Conservation (phyloP, 371 early-diverging fungal species). For the Apophysomyces sp. region DNA sequence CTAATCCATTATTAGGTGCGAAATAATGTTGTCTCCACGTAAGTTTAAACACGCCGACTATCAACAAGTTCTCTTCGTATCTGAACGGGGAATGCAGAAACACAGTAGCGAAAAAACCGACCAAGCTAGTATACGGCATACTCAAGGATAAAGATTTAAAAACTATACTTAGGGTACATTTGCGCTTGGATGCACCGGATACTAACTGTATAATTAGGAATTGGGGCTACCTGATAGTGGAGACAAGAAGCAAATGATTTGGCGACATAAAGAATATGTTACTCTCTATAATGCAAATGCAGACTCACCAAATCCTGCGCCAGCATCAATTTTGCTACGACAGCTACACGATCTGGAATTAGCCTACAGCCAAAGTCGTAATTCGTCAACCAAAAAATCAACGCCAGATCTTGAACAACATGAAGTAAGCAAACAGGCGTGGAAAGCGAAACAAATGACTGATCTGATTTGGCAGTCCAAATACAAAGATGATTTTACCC, state of each 20-base stretch:
- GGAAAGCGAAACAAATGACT: background rate
- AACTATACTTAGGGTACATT: conserved; percentile 30
- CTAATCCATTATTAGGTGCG: background rate
- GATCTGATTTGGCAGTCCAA: background rate
- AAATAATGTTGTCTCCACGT: background rate
- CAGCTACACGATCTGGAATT: conserved; percentile 13
- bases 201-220: conserved; percentile 24
- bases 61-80: background rate
- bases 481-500: conserved; percentile 14
- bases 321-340: background rate
- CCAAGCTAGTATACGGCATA: conserved; percentile 45
- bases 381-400: background rate
- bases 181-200: background rate
- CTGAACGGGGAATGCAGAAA: background rate
- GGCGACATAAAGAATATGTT: conserved; percentile 62
- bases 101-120: conserved; percentile 21
- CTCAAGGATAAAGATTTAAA: conserved; percentile 41
- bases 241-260: conserved; percentile 51
- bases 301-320: conserved; percentile 51
- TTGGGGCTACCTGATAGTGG: conserved; percentile 59
- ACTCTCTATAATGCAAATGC: conserved; percentile 65
- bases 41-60: background rate
- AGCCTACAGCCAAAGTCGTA: background rate
- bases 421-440: background rate
- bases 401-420: conserved; percentile 11